phyloP scores from a whole-genome alignment of 1,284 basidiomycete genomes.

The Trichosporon asahii region DNA sequence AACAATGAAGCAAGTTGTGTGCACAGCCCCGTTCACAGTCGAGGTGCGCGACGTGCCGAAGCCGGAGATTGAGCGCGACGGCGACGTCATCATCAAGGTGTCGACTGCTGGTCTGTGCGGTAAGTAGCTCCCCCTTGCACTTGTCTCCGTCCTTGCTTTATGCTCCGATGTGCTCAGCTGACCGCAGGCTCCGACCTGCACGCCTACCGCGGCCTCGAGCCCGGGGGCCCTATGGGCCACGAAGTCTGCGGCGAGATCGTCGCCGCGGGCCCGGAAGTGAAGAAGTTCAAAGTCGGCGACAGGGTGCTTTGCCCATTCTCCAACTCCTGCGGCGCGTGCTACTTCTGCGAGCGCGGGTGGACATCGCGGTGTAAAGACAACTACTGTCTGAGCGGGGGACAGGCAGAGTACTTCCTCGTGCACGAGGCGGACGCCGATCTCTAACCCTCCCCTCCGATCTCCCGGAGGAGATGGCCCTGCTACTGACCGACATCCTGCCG shows the following conservation, averaged over 20 bases:
- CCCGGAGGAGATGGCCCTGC: slow-evolving; percentile 49
- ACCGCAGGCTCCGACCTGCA: slow-evolving; percentile 72
- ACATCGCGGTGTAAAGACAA: slow-evolving; percentile 71
- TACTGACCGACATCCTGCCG: slow-evolving; percentile 54
- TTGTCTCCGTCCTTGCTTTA: not conserved
- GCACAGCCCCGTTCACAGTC: slow-evolving; percentile 34
- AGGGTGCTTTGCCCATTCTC: slow-evolving; percentile 86
- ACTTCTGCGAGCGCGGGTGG: slow-evolving; percentile 68
- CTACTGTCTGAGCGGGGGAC: slow-evolving; percentile 69
- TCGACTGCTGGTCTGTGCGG: slow-evolving; percentile 43
- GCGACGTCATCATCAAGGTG: slow-evolving; percentile 45
- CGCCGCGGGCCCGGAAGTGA: slow-evolving; percentile 65
- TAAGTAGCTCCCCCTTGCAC: slow-evolving; percentile 23
- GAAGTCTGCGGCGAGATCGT: slow-evolving; percentile 79
- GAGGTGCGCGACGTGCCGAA: slow-evolving; percentile 33
- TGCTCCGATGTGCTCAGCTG: not conserved
- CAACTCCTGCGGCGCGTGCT: slow-evolving; percentile 66
- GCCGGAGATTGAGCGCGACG: slow-evolving; percentile 32
- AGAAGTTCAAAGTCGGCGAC: slow-evolving; percentile 68
- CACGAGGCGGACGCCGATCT: slow-evolving; percentile 56
- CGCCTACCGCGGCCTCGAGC: slow-evolving; percentile 63
- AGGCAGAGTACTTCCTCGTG: slow-evolving; percentile 80
- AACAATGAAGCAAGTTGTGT: slow-evolving; percentile 27
- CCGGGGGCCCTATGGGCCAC: slow-evolving; percentile 59
- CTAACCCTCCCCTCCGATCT: slow-evolving; percentile 48